A percentile compares a stretch with the other conserved stretches of the same genome.
phyloP scores from a whole-genome alignment of 176 grass and related monocot genomes.

The Musa beccarii region DNA sequence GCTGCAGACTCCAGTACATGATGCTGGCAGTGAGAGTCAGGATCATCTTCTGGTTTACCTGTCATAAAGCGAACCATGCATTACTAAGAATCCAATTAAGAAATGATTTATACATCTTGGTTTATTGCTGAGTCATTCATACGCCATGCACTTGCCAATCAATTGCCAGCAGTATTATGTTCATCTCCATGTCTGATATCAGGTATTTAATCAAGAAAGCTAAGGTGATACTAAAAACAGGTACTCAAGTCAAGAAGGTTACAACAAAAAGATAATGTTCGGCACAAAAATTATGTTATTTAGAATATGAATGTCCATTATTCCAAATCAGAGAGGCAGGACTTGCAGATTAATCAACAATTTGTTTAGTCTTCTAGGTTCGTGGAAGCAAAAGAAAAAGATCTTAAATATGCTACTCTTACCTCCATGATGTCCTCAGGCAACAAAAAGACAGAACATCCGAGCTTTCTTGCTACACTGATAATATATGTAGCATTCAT shows the following conservation, averaged over 20 bases:
- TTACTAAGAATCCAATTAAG: slow-evolving; percentile 4
- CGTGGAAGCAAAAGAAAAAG: not conserved
- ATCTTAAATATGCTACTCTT: slow-evolving; percentile 24
- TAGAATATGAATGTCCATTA: too few species aligned
- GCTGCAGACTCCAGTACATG: slow-evolving; percentile 88
- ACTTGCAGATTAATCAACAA: too few species aligned
- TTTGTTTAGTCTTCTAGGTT: not conserved
- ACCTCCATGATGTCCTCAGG: slow-evolving; percentile 99
- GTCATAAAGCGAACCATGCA: slow-evolving; percentile 18
- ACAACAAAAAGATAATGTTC: too few species aligned
- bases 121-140: too few species aligned
- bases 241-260: too few species aligned
- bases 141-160: not conserved
- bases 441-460: slow-evolving; percentile 89
- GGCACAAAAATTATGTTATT: too few species aligned
- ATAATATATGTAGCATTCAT: slow-evolving; percentile 97
- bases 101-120: not conserved
- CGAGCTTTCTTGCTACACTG: slow-evolving; percentile 90
- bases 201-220: too few species aligned
- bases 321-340: too few species aligned
- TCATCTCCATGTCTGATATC: not conserved
- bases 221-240: too few species aligned
- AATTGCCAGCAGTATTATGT: not conserved
- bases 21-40: slow-evolving; percentile 86
- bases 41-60: slow-evolving; percentile 99